Evolutionary conservation across 164 flowering plant species (phyloP), one percentile per base, ranked within the genome.

Genomic region (Vitis riparia): DNA sequence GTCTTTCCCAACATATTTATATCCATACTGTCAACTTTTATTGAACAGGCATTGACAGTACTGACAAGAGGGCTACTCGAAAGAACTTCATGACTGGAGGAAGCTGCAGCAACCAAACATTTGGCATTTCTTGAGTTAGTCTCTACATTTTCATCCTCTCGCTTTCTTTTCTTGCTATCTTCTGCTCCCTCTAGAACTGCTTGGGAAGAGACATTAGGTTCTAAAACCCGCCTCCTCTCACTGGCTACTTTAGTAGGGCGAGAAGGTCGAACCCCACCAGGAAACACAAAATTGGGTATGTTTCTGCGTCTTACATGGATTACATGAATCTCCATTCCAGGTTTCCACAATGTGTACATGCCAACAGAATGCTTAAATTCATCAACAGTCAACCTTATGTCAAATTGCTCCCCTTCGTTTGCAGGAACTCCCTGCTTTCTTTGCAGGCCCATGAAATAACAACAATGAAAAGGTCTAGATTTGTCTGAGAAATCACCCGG

Each of bases 371-470:
- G 81, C 77, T 92, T 92, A 61, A 94, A 94, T 58, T 91, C 98
- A 51, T 92, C 92, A 63, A 94, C 97, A 8, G 97, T 88, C 49
- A 73, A 58, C 80, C 97, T 83, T 56, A 94, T 87, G 79, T 92
- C 98, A 81, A 92, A 89, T 52, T 83, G 90, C 68, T 80, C 87
- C 11, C 89, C 88, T 78, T 86, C 94, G 65, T 75, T 79, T 11
- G 71, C 84, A 14, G 85, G 79, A 68, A 76, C 78, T 23, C 91
- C 97, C 77, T 91, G 89, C 55, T 88, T 92, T 17, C 97, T 79
- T 61, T 84, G 92, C 75, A 94, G 74, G 55, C 98, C 98, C 97
- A 94, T 89, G 71, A 94, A 94, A 66, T 80, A 94, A 76, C 83
- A 81, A 70, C 85, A 82, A 69, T 86, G 88, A 30, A 84, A 84